These are phyloP conservation scores for Metschnikowia dekortorum DNA, from an alignment of 805 yeast genomes.

Conservation along the genomic window DNA sequence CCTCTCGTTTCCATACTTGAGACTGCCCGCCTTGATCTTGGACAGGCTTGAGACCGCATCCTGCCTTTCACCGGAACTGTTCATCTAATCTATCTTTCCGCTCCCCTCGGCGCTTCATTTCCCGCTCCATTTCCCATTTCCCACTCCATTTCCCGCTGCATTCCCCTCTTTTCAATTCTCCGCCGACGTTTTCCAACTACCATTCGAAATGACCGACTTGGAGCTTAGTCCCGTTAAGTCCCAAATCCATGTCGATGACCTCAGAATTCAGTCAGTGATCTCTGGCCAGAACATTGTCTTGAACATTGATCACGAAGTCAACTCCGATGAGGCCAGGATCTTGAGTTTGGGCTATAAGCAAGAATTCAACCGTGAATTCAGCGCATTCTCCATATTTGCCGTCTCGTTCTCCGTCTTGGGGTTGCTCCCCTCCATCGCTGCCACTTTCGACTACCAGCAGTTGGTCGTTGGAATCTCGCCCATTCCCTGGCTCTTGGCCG, in stretches of 20 bases:
- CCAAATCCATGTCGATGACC: slow-evolving; percentile 32
- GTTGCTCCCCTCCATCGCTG: slow-evolving; percentile 59
- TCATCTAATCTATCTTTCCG: no score
- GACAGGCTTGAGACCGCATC: background rate
- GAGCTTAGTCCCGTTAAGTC: slow-evolving; percentile 20
- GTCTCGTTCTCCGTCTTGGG: slow-evolving; percentile 65
- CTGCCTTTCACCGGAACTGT: background rate
- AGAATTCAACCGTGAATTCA: slow-evolving; percentile 57
- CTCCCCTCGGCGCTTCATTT: no score
- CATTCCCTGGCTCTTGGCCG: slow-evolving; percentile 55
- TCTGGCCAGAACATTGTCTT: slow-evolving; percentile 36
- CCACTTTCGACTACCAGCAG: slow-evolving; percentile 57
- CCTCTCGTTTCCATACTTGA: background rate
- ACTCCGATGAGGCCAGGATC: slow-evolving; percentile 49
- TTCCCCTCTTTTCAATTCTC: background rate
- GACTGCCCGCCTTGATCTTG: background rate
- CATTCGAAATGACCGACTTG: slow-evolving; percentile 3
- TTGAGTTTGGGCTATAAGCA: slow-evolving; percentile 60
- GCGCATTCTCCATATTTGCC: slow-evolving; percentile 53
- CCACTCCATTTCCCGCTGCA: background rate
- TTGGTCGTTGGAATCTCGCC: slow-evolving; percentile 62
- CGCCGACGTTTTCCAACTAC: background rate
- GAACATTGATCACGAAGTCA: slow-evolving; percentile 46
- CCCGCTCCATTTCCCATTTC: no score
- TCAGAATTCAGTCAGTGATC: slow-evolving; percentile 33